Percentiles rank a stretch among this genome's conserved stretches.
These are phyloP conservation scores for Diplosphaera chodatii DNA, from an alignment of 139 green algal genomes.

Conservation along the genomic window DNA sequence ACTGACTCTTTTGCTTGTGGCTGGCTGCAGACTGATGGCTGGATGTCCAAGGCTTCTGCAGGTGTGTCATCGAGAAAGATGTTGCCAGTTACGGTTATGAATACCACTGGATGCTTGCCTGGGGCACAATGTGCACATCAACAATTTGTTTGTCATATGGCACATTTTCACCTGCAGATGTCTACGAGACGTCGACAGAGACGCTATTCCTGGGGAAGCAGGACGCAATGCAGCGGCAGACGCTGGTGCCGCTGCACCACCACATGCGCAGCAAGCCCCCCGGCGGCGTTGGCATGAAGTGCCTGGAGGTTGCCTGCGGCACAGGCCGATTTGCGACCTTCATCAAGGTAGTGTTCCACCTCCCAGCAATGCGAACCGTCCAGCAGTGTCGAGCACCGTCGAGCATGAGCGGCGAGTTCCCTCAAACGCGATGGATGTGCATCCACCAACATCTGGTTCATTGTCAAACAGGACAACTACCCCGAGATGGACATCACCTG, in stretches of 20 bases:
- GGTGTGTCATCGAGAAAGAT: too few relatives aligned
- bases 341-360: slow-evolving; percentile 70
- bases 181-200: slow-evolving; percentile 86
- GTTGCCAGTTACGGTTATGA: too few relatives aligned
- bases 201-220: slow-evolving; percentile 80
- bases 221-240: slow-evolving; percentile 79
- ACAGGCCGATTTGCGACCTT: slow-evolving; percentile 88
- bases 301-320: slow-evolving; percentile 78
- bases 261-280: slow-evolving; percentile 20
- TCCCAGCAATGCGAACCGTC: too few relatives aligned
- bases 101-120: too few relatives aligned
- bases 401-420: too few relatives aligned
- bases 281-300: slow-evolving; percentile 15
- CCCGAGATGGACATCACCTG: slow-evolving; percentile 42
- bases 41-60: slow-evolving; percentile 50
- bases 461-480: slow-evolving; percentile 81
- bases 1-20: too few relatives aligned
- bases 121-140: too few relatives aligned
- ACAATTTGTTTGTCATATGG: too few relatives aligned
- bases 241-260: slow-evolving; percentile 45
- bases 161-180: slow-evolving; percentile 2
- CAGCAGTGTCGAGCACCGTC: too few relatives aligned
- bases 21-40: slow-evolving; percentile 66
- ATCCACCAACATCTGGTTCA: too few relatives aligned
- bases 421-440: too few relatives aligned